phyloP scores from a whole-genome alignment of 257 asterid species.

The Linderniella brevidens region DNA sequence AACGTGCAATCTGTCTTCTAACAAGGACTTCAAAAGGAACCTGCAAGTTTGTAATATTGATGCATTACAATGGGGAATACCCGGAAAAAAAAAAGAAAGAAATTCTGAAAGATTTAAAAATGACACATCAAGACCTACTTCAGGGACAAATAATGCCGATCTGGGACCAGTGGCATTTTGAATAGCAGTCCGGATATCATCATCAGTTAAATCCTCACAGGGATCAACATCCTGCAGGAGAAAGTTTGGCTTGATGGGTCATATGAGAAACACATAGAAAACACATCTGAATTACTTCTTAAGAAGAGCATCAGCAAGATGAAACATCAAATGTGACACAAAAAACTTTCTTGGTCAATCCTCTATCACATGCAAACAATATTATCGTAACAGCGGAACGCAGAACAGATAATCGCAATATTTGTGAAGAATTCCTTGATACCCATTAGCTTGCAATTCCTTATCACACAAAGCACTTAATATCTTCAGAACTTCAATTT shows the following conservation, averaged over 20 bases:
- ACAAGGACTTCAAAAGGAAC: constrained; percentile 94
- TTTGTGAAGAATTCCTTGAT: no score
- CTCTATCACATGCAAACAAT: no score
- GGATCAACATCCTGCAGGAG: constrained; percentile 82
- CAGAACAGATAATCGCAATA: no score
- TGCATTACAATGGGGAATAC: no score
- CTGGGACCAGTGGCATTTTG: constrained; percentile 88
- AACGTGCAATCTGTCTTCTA: constrained; percentile 74
- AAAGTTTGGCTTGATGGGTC: constrained; percentile 9
- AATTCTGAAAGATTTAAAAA: not conserved
- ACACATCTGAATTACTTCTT: no score
- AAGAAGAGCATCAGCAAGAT: no score
- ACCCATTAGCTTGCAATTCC: no score
- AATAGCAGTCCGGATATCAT: constrained; percentile 82
- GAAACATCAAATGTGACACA: no score
- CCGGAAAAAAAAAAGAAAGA: constrained; percentile 5
- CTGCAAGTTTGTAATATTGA: constrained; percentile 22
- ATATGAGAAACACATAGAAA: not conserved
- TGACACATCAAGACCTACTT: constrained; percentile 32
- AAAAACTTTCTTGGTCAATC: no score
- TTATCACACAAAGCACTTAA: no score
- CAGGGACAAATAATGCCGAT: constrained; percentile 82
- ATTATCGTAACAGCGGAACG: no score
- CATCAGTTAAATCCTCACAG: constrained; percentile 86
- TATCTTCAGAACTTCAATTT: no score